Evolutionary conservation across 352 stramenopile genomes (phyloP).

Genomic region (Pythium biforme): DNA sequence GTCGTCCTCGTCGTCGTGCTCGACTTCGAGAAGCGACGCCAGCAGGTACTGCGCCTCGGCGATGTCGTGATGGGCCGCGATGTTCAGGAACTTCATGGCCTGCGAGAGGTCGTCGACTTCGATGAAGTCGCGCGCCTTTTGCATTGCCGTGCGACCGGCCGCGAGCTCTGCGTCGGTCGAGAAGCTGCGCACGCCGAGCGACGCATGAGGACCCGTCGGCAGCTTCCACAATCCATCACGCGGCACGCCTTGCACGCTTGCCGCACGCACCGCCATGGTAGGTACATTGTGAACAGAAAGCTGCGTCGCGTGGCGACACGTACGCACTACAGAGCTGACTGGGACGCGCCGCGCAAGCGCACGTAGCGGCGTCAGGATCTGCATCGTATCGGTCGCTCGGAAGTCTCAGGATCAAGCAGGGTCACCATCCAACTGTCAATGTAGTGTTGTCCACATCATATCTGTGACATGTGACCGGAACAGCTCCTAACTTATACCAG

Average conservation of each 20-base stretch:
- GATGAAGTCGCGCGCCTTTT: constrained; percentile 61
- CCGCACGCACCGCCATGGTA: neutral
- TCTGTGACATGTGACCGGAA: constrained; percentile 9
- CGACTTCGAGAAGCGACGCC: constrained; percentile 53
- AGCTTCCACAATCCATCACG: constrained; percentile 5
- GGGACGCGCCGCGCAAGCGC: constrained; percentile 8
- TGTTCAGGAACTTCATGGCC: constrained; percentile 60
- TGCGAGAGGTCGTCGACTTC: constrained; percentile 49
- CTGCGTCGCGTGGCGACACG: neutral
- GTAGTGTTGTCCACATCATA: constrained; percentile 15
- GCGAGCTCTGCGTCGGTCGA: constrained; percentile 15
- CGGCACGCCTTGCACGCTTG: neutral
- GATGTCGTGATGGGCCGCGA: constrained; percentile 62
- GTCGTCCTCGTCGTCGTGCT: constrained; percentile 27
- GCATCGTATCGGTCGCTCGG: neutral
- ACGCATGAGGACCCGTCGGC: neutral
- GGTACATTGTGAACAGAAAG: neutral
- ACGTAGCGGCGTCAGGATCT: neutral
- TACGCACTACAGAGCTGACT: neutral
- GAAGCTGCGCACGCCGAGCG: neutral
- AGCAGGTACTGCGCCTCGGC: constrained; percentile 76
- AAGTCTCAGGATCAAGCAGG: neutral
- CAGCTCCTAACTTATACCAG: neutral
- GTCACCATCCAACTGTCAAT: neutral
- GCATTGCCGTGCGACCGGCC: constrained; percentile 36